phyloP scores from a whole-genome alignment of 345 rosid species.

The Salix caprea region DNA sequence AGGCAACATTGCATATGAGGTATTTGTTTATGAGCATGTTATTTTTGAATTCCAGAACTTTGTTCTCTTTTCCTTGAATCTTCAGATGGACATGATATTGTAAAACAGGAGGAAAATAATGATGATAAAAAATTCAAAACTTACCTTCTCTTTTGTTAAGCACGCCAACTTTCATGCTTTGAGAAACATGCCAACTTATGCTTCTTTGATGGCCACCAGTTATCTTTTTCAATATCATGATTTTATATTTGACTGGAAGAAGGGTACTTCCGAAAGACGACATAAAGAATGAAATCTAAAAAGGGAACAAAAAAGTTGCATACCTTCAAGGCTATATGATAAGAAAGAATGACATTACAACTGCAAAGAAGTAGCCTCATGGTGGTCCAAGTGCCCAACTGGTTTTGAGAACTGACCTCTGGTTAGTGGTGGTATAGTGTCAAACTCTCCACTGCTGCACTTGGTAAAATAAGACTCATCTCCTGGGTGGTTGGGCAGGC shows the following conservation, averaged over 20 bases:
- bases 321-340: neutral
- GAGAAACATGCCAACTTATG: neutral
- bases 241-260: neutral
- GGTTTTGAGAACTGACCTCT: neutral
- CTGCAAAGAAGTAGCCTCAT: neutral
- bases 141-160: neutral
- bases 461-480: neutral
- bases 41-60: neutral
- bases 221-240: neutral
- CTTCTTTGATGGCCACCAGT: neutral
- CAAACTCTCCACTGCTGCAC: neutral
- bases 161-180: neutral
- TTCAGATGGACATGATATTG: neutral
- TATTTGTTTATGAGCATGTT: slow-evolving; percentile 20
- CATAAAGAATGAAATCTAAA: neutral
- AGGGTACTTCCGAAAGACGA: neutral
- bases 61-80: neutral
- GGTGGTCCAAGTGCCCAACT: neutral
- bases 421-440: neutral
- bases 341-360: neutral
- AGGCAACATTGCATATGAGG: slow-evolving; percentile 78
- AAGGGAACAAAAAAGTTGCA: neutral
- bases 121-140: neutral
- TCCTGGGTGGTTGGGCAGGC: neutral
- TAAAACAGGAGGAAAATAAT: neutral